Evolutionary conservation across 1,284 basidiomycete species (phyloP), one percentile per base, ranked within the genome.

Genomic region (Cryptococcus amylolentus): DNA sequence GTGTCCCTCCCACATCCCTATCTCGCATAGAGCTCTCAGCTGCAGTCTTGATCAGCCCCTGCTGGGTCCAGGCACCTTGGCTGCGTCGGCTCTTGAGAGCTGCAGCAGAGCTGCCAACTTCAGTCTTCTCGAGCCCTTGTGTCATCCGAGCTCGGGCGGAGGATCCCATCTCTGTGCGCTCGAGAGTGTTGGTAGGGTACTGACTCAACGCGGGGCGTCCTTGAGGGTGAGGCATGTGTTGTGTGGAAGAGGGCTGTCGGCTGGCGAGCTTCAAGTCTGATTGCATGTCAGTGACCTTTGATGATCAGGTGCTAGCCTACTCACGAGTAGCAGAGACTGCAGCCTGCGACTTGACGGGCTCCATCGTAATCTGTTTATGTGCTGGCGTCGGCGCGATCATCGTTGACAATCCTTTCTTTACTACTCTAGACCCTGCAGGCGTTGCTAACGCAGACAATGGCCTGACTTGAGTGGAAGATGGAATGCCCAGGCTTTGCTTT

Each of bases 251-350:
- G 5, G 44, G 12, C 14, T 28, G 8, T 42, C 20, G 41, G n/a
- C 16, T 42, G 8, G 16, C 41, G 8, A 16, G 20, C 14, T 13
- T 42, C 16, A 7, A 16, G 9, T 42, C n/a, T 42, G 41, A 42
- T 42, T 3, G 7, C 41, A 13, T 42, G 16, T 42, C 41, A 42
- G 20, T 16, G 31, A 35, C 7, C 10, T 6, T 35, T 6, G 7
- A 35, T 35, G 31, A 8, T 10, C 31, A 35, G 31, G 31, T 10
- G 31, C 31, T 20, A 31, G 16, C n/a, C 9, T 13, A 47, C 55
- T 53, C 26, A 53, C 56, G 20, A 14, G 41, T 52, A 7, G 13
- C n/a, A 13, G 53, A n/a, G 51, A 47, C 39, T n/a, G 56, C 53
- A 2, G 39, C 4, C 35, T 41, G 46, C 1, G 20, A 12, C n/a